Evolutionary conservation across 257 asterid species (phyloP), one percentile per base, ranked within the genome.

Genomic region (Rhazya stricta): DNA sequence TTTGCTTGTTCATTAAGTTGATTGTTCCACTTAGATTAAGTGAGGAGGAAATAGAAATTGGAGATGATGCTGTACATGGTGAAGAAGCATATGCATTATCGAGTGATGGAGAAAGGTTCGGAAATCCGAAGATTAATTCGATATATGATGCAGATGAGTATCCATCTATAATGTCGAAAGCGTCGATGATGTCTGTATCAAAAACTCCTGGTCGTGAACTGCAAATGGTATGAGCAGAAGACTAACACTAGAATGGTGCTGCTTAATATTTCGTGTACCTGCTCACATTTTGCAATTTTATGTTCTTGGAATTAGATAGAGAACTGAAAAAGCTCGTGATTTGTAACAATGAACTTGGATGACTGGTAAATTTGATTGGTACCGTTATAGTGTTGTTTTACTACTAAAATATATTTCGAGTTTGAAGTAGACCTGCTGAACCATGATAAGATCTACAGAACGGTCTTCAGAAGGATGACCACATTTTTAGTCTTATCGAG

Each of bases 91-190:
- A 81, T 74, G 87, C 74, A 6, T 60, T 76, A 62, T 56, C 75
- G 71, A 77, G 60, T 56, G 83, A 76, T 21, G 85, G 79, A 19
- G 78, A 73, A 27, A 83, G 74, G 58, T 81, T 83, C 75, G 80
- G 76, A 6, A 78, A 79, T 67, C n/a, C 76, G 2, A 86, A 83
- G 81, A 36, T 71, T 50, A 86, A 84, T 78, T 79, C 85, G 3
- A 9, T 79, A 41, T 86, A 79, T 67, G 90, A 86, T 74, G 84
- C 79, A 23, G 83, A 88, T 81, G 90, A 85, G 53, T 85, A 71
- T 72, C 87, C 89, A 9, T 85, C 89, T 13, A 72, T 51, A 21
- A 77, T 70, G 27, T 82, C 87, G 3, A 85, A 76, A 57, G 73
- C 79, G 27, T 13, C 80, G 13, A 27, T 56, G 50, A 42, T 45